A percentile compares a stretch with the other conserved stretches of the same genome.
phyloP scores from a whole-genome alignment of 2,329 filamentous ascomycete species.

The Aspergillus nomiae region DNA sequence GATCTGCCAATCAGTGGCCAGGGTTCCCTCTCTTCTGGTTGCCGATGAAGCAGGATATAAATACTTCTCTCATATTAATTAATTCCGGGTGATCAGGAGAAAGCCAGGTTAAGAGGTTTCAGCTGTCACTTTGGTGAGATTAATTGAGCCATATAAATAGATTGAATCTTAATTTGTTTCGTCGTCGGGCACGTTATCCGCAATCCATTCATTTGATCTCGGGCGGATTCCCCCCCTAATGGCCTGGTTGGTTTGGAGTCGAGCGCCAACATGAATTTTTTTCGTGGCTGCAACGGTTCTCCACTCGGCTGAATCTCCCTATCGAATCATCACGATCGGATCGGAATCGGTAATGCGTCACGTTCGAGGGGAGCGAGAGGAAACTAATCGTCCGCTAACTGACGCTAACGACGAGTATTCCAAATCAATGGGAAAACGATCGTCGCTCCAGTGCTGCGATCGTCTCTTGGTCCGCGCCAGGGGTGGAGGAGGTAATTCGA shows the following conservation, averaged over 20 bases:
- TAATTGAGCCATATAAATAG: slow-evolving; percentile 2
- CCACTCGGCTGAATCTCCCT: neutral
- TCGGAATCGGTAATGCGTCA: slow-evolving; percentile 18
- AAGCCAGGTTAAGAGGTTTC: neutral
- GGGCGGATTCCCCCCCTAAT: neutral
- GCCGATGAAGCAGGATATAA: neutral
- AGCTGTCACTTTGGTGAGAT: neutral
- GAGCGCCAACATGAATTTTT: neutral
- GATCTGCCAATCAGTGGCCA: neutral
- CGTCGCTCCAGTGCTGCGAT: neutral
- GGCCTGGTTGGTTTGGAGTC: neutral
- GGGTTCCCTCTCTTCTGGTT: neutral
- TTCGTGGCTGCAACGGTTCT: neutral
- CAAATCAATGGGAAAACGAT: slow-evolving; percentile 18
- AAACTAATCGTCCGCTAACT: slow-evolving; percentile 4
- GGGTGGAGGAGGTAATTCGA: neutral
- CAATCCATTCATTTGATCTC: neutral
- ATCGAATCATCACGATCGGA: slow-evolving; percentile 10
- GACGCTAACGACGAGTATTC: slow-evolving; percentile 20
- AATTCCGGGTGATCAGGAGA: neutral
- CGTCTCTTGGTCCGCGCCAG: neutral
- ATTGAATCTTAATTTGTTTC: neutral
- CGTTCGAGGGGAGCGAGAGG: slow-evolving; percentile 5
- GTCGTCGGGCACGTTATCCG: neutral
- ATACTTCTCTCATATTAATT: neutral